phyloP scores from a whole-genome alignment of 148 eudicot species.

The Cornus kousa region DNA sequence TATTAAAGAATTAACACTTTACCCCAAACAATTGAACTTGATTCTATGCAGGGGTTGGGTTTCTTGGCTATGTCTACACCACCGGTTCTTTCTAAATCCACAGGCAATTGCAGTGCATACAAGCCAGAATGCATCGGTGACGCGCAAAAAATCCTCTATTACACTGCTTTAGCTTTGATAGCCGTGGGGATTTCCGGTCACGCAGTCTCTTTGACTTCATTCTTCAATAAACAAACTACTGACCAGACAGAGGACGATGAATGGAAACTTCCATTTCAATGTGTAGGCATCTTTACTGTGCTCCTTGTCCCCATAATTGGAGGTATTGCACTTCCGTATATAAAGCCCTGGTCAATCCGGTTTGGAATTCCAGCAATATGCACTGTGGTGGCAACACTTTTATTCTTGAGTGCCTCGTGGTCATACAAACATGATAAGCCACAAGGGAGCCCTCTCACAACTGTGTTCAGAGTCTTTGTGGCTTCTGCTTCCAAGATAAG shows the following conservation, averaged over 20 bases:
- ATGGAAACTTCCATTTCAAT: neutral
- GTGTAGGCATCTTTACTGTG: conserved; percentile 13
- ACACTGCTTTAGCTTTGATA: conserved; percentile 10
- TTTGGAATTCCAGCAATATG: conserved; percentile 52
- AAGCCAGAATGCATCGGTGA: conserved; percentile 42
- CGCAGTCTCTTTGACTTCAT: conserved; percentile 19
- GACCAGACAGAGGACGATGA: neutral
- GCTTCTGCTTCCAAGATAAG: conserved; percentile 35
- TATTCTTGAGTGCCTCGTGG: conserved; percentile 32
- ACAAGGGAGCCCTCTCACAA: conserved; percentile 44
- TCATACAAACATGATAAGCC: conserved; percentile 25
- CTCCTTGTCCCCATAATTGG: conserved; percentile 25
- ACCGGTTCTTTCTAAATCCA: neutral
- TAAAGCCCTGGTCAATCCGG: conserved; percentile 47
- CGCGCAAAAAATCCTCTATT: conserved; percentile 35
- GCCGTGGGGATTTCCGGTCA: conserved; percentile 54
- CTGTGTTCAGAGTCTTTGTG: conserved; percentile 37
- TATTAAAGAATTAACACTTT: no score
- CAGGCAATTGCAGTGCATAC: conserved; percentile 43
- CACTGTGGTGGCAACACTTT: conserved; percentile 24
- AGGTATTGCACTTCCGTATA: conserved; percentile 29
- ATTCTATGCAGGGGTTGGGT: conserved; percentile 40
- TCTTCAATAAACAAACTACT: conserved; percentile 27
- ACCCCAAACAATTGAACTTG: no score
- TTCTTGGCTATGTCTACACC: conserved; percentile 50